These are phyloP conservation scores for Cystobasidiopsis lactophilus DNA, from an alignment of 768 basidiomycete genomes.

Conservation along the genomic window DNA sequence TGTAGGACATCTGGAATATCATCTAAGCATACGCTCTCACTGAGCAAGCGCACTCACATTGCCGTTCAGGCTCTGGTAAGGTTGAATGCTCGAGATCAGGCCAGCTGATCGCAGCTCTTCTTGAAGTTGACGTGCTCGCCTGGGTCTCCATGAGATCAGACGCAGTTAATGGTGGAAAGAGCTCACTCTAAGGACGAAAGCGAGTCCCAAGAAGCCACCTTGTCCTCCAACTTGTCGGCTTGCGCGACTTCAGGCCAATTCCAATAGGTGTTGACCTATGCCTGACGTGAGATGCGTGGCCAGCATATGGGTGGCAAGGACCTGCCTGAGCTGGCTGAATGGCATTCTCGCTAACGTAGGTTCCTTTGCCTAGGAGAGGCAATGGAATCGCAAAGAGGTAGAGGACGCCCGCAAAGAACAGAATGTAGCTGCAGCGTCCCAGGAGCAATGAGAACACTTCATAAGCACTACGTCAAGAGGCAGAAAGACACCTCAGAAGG, in stretches of 20 bases:
- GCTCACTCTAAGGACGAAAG: not conserved
- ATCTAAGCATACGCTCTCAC: not conserved
- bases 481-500: not conserved
- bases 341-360: slow-evolving; percentile 89
- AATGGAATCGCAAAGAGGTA: slow-evolving; percentile 68
- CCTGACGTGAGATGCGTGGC: too few species aligned
- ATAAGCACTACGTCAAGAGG: not conserved
- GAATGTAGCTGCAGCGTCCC: slow-evolving; percentile 15
- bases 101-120: slow-evolving; percentile 54
- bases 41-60: not conserved
- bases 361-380: slow-evolving; percentile 38
- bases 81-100: slow-evolving; percentile 44
- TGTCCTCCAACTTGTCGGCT: slow-evolving; percentile 58
- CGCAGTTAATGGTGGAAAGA: not conserved
- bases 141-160: slow-evolving; percentile 20
- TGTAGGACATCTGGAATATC: slow-evolving; percentile 23
- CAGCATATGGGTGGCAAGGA: not conserved
- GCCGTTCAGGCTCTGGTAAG: slow-evolving; percentile 33
- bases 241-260: slow-evolving; percentile 70
- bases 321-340: slow-evolving; percentile 71
- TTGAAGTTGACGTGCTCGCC: slow-evolving; percentile 42
- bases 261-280: slow-evolving; percentile 74
- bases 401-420: slow-evolving; percentile 46
- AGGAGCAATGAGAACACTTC: not conserved
- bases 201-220: slow-evolving; percentile 25